phyloP scores from a whole-genome alignment of 371 early-diverging fungal species.

The Mortierella sp. region DNA sequence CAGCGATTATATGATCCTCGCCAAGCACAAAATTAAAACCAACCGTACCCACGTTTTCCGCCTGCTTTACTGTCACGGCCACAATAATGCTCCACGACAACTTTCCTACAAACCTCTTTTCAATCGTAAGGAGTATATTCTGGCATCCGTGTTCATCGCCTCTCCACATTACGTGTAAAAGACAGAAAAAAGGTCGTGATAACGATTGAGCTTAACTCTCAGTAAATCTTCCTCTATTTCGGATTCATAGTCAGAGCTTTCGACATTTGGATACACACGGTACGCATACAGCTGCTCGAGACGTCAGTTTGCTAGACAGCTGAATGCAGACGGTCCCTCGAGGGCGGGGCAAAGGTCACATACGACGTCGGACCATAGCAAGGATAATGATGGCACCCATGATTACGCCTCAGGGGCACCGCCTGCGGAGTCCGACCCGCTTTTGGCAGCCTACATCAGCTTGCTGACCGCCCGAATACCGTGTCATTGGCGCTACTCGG shows the following conservation, averaged over 20 bases:
- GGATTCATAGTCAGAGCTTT: slow-evolving; percentile 42
- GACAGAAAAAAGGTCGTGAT: neutral
- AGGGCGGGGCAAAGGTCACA: slow-evolving; percentile 17
- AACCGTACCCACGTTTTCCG: too few relatives aligned
- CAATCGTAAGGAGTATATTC: slow-evolving; percentile 31
- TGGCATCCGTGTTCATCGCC: too few relatives aligned
- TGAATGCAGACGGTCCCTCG: slow-evolving; percentile 28
- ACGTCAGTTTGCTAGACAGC: slow-evolving; percentile 35
- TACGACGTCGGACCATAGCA: slow-evolving; percentile 1
- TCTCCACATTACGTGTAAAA: neutral
- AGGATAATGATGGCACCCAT: neutral
- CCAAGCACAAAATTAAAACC: too few relatives aligned
- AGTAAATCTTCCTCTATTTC: neutral
- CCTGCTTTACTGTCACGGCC: too few relatives aligned
- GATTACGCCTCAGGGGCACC: neutral
- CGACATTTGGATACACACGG: slow-evolving; percentile 53
- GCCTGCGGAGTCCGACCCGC: slow-evolving; percentile 34
- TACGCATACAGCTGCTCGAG: slow-evolving; percentile 39
- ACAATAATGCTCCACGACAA: slow-evolving; percentile 52
- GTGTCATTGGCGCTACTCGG: slow-evolving; percentile 46
- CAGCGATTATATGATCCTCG: too few relatives aligned
- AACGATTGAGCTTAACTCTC: neutral
- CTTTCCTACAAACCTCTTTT: slow-evolving; percentile 48
- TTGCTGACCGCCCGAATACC: slow-evolving; percentile 38
- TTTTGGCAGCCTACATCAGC: slow-evolving; percentile 34